phyloP scores from a whole-genome alignment of 1,284 basidiomycete species.

The Apiotrichum porosum region DNA sequence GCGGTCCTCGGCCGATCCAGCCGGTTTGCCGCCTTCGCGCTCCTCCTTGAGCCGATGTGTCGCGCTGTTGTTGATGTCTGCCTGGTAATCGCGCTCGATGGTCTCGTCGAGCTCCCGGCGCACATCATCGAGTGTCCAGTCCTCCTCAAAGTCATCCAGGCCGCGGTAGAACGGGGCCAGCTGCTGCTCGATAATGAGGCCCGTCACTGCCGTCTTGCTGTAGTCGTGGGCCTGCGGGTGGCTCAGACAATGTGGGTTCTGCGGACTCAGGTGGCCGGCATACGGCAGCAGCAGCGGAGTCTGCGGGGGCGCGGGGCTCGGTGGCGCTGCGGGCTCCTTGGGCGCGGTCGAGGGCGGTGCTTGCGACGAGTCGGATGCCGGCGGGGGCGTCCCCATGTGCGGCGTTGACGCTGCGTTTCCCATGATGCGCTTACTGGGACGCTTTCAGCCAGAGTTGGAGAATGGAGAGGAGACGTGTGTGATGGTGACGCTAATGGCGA shows the following conservation, averaged over 20 bases:
- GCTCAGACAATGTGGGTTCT: constrained; percentile 78
- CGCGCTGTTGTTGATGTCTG: constrained; percentile 33
- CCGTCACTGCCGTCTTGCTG: constrained; percentile 78
- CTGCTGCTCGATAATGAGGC: constrained; percentile 78
- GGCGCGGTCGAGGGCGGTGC: constrained; percentile 23
- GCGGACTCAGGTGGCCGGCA: constrained; percentile 72
- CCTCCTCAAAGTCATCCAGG: constrained; percentile 83
- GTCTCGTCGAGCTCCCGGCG: constrained; percentile 47
- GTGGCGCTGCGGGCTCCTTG: constrained; percentile 23
- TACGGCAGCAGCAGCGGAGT: constrained; percentile 56
- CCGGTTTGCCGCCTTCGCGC: constrained; percentile 20
- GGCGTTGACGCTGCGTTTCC: constrained; percentile 35
- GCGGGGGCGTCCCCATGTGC: neutral
- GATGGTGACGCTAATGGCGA: neutral
- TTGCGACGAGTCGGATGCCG: neutral
- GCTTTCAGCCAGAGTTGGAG: neutral
- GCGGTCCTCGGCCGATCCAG: constrained; percentile 25
- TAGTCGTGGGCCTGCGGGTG: constrained; percentile 65
- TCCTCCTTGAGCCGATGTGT: constrained; percentile 34
- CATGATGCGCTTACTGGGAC: constrained; percentile 18
- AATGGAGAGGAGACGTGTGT: neutral
- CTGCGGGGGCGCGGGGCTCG: constrained; percentile 56
- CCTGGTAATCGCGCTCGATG: constrained; percentile 35
- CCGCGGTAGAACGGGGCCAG: constrained; percentile 95
- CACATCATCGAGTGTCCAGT: constrained; percentile 78